Evolutionary conservation across 768 basidiomycete species (phyloP).

Genomic region (Phanerochaete carnosa): DNA sequence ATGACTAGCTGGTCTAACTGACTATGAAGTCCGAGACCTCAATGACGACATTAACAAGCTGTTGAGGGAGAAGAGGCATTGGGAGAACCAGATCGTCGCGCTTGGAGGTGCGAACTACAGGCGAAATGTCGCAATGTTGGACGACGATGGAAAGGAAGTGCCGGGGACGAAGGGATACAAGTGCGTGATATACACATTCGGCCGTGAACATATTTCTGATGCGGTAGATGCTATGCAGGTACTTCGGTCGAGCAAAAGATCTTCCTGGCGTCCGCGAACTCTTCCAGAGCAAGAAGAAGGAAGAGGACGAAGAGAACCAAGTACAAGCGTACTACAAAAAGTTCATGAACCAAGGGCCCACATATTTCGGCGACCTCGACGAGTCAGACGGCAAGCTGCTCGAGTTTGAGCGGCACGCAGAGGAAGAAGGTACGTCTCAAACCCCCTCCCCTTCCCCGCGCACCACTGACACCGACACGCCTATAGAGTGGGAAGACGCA

Average conservation of each 20-base stretch:
- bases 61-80: constrained; percentile 92
- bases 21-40: constrained; percentile 93
- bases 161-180: constrained; percentile 98
- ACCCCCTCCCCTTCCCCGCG: neutral
- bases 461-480: neutral
- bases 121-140: constrained; percentile 89
- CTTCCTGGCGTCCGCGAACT: constrained; percentile 93
- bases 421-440: constrained; percentile 60
- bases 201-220: neutral
- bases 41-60: constrained; percentile 98
- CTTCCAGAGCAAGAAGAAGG: constrained; percentile 82
- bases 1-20: constrained; percentile 76
- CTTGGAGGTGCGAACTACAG: constrained; percentile 96
- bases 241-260: constrained; percentile 96
- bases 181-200: constrained; percentile 35
- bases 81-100: constrained; percentile 97
- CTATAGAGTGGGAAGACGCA: constrained; percentile 65
- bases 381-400: constrained; percentile 69
- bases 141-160: constrained; percentile 94
- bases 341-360: constrained; percentile 82
- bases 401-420: constrained; percentile 66
- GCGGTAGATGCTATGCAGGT: constrained; percentile 42
- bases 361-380: constrained; percentile 90
- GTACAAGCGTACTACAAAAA: constrained; percentile 77
- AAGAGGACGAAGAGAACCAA: constrained; percentile 86